Percentiles rank a stretch among this genome's conserved stretches.
Evolutionary conservation across 352 stramenopile species (phyloP).

Genomic region (Pythium rhizo-oryzae): DNA sequence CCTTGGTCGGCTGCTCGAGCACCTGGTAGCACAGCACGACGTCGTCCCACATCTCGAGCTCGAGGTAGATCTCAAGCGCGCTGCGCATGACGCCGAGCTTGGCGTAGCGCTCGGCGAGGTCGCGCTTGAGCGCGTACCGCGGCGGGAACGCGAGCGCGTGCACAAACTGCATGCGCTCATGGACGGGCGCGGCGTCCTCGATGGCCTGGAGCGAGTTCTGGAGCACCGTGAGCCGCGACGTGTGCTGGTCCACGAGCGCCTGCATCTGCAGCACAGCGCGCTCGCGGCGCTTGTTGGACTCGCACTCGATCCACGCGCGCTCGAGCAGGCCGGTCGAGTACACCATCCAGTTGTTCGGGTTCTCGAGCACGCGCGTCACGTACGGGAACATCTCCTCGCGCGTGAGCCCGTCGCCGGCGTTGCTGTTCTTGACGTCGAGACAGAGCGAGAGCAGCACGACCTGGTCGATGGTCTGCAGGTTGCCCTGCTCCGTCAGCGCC

Average conservation of each 20-base stretch:
- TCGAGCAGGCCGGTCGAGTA: slow-evolving; percentile 95
- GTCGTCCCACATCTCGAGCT: slow-evolving; percentile 97
- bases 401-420: slow-evolving; percentile 94
- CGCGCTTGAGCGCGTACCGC: slow-evolving; percentile 92
- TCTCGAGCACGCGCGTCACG: slow-evolving; percentile 91
- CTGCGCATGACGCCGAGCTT: slow-evolving; percentile 87
- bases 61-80: slow-evolving; percentile 93
- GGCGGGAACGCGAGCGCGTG: slow-evolving; percentile 94
- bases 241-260: slow-evolving; percentile 95
- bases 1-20: slow-evolving; percentile 89
- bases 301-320: slow-evolving; percentile 94
- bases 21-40: slow-evolving; percentile 96
- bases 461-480: slow-evolving; percentile 81
- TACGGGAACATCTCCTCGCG: slow-evolving; percentile 96
- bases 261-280: slow-evolving; percentile 96
- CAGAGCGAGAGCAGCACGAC: slow-evolving; percentile 95
- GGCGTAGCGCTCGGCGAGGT: slow-evolving; percentile 94
- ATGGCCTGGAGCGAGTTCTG: slow-evolving; percentile 84
- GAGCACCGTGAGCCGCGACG: slow-evolving; percentile 91
- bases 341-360: slow-evolving; percentile 97
- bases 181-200: slow-evolving; percentile 89
- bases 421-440: slow-evolving; percentile 97
- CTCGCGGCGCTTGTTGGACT: slow-evolving; percentile 92
- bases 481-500: slow-evolving; percentile 61
- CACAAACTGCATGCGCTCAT: slow-evolving; percentile 91